Percentiles rank a stretch among this genome's conserved stretches.
These are phyloP conservation scores for Taiwanofungus camphoratus DNA, from an alignment of 1,284 basidiomycete species.

Conservation along the genomic window DNA sequence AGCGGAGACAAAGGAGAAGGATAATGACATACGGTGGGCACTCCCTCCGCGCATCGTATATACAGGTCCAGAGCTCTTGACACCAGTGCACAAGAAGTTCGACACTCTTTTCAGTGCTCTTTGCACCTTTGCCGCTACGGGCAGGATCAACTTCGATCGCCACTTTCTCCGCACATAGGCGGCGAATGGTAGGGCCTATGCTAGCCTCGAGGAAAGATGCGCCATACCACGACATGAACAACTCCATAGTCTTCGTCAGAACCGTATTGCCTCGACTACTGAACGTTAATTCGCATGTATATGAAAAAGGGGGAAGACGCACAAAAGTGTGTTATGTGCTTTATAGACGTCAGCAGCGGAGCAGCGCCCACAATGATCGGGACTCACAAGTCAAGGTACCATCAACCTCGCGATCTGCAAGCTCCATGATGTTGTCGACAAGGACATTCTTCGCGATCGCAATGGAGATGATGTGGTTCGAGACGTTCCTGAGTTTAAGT, in stretches of 20 bases:
- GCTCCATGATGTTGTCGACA: constrained; percentile 60
- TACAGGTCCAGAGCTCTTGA: constrained; percentile 69
- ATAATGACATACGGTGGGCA: constrained; percentile 63
- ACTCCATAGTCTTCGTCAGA: constrained; percentile 76
- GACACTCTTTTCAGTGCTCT: constrained; percentile 63
- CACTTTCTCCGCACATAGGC: constrained; percentile 64
- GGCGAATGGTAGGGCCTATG: constrained; percentile 62
- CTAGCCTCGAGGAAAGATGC: constrained; percentile 71
- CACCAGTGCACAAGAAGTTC: constrained; percentile 73
- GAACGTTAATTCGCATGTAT: not conserved
- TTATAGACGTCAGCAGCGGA: not conserved
- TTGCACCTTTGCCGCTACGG: constrained; percentile 50
- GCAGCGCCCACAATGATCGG: not conserved
- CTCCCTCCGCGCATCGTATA: constrained; percentile 63
- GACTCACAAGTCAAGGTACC: constrained; percentile 36
- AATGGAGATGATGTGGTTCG: constrained; percentile 58
- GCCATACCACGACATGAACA: constrained; percentile 73
- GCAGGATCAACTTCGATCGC: constrained; percentile 74
- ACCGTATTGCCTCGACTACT: constrained; percentile 65
- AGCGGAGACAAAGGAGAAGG: not conserved
- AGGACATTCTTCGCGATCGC: constrained; percentile 59
- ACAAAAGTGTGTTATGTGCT: constrained; percentile 47
- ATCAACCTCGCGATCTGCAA: constrained; percentile 63
- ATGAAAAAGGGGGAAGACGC: constrained; percentile 22
- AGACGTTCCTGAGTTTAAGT: constrained; percentile 56